Evolutionary conservation across 345 rosid genomes (phyloP).

Genomic region (Brassica cretica): DNA sequence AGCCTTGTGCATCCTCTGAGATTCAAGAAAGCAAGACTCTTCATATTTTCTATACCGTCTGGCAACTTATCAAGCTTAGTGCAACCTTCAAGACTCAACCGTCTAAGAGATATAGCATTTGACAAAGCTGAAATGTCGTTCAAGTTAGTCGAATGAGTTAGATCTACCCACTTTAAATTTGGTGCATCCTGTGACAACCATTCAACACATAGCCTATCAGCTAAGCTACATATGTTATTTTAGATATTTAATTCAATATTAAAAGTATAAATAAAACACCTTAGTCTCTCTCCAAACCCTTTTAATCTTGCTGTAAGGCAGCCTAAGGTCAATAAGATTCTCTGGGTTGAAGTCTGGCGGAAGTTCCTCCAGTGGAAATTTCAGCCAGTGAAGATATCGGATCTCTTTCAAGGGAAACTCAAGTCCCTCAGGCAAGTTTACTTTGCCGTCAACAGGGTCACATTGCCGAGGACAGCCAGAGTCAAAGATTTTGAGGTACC

Average conservation of each 20-base stretch:
- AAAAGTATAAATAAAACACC: no score
- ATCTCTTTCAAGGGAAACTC: slow-evolving; percentile 17
- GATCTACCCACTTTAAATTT: slow-evolving; percentile 24
- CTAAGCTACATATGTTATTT: background rate
- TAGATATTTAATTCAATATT: no score
- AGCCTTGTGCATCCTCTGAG: slow-evolving; percentile 26
- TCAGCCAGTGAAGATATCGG: slow-evolving; percentile 29
- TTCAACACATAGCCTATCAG: background rate
- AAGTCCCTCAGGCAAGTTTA: slow-evolving; percentile 6
- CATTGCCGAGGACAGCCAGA: background rate
- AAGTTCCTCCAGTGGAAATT: slow-evolving; percentile 16
- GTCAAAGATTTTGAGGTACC: slow-evolving; percentile 29
- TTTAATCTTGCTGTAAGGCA: slow-evolving; percentile 15
- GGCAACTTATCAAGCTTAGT: slow-evolving; percentile 3
- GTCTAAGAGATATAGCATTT: slow-evolving; percentile 8
- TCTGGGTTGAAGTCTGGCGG: slow-evolving; percentile 18
- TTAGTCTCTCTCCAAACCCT: slow-evolving; percentile 22
- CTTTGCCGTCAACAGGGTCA: background rate
- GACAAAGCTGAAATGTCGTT: slow-evolving; percentile 20
- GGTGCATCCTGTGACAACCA: slow-evolving; percentile 12
- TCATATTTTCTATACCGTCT: slow-evolving; percentile 4
- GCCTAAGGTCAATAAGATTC: slow-evolving; percentile 27
- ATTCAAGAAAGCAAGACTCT: slow-evolving; percentile 9
- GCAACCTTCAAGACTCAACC: slow-evolving; percentile 31
- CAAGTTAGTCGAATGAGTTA: slow-evolving; percentile 16